Evolutionary conservation across 805 yeast species (phyloP).

Genomic region (Saccharomyces paradoxus): DNA sequence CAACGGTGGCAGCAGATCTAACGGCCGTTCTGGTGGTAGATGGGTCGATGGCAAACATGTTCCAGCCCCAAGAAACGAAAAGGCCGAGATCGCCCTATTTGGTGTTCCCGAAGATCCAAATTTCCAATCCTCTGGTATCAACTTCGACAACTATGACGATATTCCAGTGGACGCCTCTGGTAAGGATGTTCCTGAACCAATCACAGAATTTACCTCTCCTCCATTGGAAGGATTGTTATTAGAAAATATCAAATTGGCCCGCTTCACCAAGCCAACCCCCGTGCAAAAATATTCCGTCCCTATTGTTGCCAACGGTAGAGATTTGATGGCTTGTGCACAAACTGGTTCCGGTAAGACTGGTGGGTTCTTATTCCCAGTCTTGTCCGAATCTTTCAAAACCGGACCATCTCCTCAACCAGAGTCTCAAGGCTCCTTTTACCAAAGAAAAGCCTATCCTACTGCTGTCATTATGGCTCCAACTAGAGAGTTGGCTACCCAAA

Average conservation of each 20-base stretch:
- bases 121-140: slow-evolving; percentile 92
- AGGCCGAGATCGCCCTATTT: slow-evolving; percentile 69
- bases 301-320: slow-evolving; percentile 81
- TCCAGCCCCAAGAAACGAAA: slow-evolving; percentile 66
- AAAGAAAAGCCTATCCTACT: slow-evolving; percentile 85
- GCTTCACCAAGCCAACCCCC: slow-evolving; percentile 94
- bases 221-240: slow-evolving; percentile 82
- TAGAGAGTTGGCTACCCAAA: slow-evolving; percentile 96
- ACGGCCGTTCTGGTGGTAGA: slow-evolving; percentile 46
- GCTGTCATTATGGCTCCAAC: slow-evolving; percentile 96
- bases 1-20: slow-evolving; percentile 31
- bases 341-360: slow-evolving; percentile 99
- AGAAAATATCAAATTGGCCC: slow-evolving; percentile 77
- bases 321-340: slow-evolving; percentile 95
- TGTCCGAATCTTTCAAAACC: slow-evolving; percentile 77
- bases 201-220: slow-evolving; percentile 78
- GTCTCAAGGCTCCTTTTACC: slow-evolving; percentile 32
- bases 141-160: slow-evolving; percentile 96
- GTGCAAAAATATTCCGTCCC: slow-evolving; percentile 92
- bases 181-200: slow-evolving; percentile 88
- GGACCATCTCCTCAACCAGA: slow-evolving; percentile 70
- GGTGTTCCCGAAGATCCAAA: slow-evolving; percentile 62
- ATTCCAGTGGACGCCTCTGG: slow-evolving; percentile 98
- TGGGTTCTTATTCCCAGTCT: slow-evolving; percentile 96
- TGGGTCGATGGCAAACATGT: slow-evolving; percentile 84